Evolutionary conservation across 768 basidiomycete genomes (phyloP).

Genomic region (Dictyophora rubrovolvata): DNA sequence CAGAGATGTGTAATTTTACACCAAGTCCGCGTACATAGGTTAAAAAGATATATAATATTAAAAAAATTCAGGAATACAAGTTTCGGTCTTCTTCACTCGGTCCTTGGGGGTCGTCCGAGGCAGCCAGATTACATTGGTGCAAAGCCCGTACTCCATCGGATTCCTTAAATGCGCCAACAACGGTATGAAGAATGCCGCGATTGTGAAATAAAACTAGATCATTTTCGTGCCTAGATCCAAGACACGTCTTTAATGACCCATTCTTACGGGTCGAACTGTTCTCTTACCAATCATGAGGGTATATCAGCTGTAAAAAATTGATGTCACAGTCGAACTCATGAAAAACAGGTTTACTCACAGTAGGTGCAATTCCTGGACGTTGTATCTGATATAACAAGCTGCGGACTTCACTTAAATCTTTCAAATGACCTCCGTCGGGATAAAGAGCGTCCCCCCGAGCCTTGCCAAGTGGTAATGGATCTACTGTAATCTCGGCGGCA

Average conservation of each 20-base stretch:
- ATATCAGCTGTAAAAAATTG: conserved; percentile 46
- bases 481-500: conserved; percentile 52
- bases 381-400: conserved; percentile 78
- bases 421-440: conserved; percentile 74
- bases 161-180: conserved; percentile 65
- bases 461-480: conserved; percentile 57
- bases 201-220: conserved; percentile 85
- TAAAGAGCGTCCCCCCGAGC: conserved; percentile 56
- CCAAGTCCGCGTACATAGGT: too few relatives aligned
- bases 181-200: conserved; percentile 69
- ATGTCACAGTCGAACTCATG: background rate
- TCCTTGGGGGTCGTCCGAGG: conserved; percentile 59
- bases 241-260: too few relatives aligned
- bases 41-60: background rate
- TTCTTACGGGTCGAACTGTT: background rate
- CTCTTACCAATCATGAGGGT: conserved; percentile 76
- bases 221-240: conserved; percentile 34
- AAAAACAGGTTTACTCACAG: conserved; percentile 29
- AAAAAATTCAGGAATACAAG: conserved; percentile 38
- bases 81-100: conserved; percentile 58
- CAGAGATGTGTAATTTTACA: too few relatives aligned
- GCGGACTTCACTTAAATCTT: conserved; percentile 61
- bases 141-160: conserved; percentile 55
- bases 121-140: conserved; percentile 85
- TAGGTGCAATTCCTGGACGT: conserved; percentile 77